Base-by-base conservation (phyloP, 2,329 filamentous ascomycete species). In the Microdochium bolleyi region DNA sequence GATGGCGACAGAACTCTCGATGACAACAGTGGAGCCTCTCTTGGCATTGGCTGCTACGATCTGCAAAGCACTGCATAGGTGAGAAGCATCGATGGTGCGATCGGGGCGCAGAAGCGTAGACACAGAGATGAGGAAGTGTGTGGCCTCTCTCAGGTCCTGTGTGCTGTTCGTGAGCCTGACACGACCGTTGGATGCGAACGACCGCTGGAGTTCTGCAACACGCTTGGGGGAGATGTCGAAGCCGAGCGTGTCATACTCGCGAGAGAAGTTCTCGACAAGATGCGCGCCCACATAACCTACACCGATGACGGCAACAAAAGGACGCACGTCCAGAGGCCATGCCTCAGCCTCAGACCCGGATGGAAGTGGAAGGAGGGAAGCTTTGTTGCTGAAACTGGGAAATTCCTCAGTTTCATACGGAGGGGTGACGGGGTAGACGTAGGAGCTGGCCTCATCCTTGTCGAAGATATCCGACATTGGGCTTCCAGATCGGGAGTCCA, bases 1-100 rank as follows among this genome's bases (percentile, higher is more conserved):
- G 10, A 81, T 73, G 10, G 76, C 73, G 22, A 81, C 77, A 1
- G 75, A 78, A 54, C 73, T 77, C 57, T 81, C 78, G 24, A 81
- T 71, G 24, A 80, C 73, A 5, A 80, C 70, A 7, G 71, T 73
- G 0, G 72, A 69, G 3, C 76, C 76, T 3, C 62, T 65, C 1
- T 70, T 67, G 4, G 71, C 76, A 41, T 75, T 64, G 14, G 58
- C 60, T 2, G 64, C 62, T 9, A 79, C 71, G 3, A 68, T 69
- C 14, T 58, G 58, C 22, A 80, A 62, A 1, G 77, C 76, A 49
- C 65, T 72, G 19, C 65, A 61, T 3, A 80, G 62, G 56, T 72
- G 75, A 1, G 75, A 73, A 1, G 73, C 69, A 56, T 80, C 73
- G 54, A 80, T 70, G 3, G 67, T 70, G 56, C 73, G 72, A 60